phyloP scores from a whole-genome alignment of 2,329 filamentous ascomycete genomes.

The Dendryphion nanum region DNA sequence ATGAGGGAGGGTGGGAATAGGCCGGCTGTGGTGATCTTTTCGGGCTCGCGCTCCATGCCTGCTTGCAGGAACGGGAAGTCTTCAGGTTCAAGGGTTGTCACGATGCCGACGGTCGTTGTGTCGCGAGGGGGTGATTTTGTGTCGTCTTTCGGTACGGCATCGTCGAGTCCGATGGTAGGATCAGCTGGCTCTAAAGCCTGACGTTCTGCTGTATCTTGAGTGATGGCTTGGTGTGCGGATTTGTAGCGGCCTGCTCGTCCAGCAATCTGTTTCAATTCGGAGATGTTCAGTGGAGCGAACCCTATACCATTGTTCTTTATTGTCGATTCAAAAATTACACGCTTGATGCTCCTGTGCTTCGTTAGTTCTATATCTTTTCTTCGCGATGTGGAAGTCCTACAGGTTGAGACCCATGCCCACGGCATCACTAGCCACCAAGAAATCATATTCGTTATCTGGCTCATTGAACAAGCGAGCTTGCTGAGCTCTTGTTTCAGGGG shows the following conservation, averaged over 20 bases:
- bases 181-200: conserved; percentile 7
- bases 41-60: conserved; percentile 63
- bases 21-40: conserved; percentile 68
- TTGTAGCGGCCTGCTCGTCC: conserved; percentile 87
- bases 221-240: conserved; percentile 60
- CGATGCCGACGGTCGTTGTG: conserved; percentile 59
- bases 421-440: conserved; percentile 87
- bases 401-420: conserved; percentile 97
- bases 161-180: conserved; percentile 19
- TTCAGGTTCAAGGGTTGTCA: conserved; percentile 72
- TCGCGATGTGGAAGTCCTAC: conserved; percentile 46
- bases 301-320: conserved; percentile 67
- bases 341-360: conserved; percentile 66
- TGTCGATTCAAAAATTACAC: conserved; percentile 80
- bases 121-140: conserved; percentile 5
- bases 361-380: conserved; percentile 11
- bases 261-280: conserved; percentile 92
- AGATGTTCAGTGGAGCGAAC: conserved; percentile 60
- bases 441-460: conserved; percentile 92
- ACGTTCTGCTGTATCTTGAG: conserved; percentile 14
- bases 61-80: conserved; percentile 64
- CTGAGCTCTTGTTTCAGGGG: conserved; percentile 87
- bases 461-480: conserved; percentile 95
- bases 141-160: conserved; percentile 4
- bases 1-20: conserved; percentile 70